Conservation (phyloP, 345 rosid species). For the Turnera subulata region DNA sequence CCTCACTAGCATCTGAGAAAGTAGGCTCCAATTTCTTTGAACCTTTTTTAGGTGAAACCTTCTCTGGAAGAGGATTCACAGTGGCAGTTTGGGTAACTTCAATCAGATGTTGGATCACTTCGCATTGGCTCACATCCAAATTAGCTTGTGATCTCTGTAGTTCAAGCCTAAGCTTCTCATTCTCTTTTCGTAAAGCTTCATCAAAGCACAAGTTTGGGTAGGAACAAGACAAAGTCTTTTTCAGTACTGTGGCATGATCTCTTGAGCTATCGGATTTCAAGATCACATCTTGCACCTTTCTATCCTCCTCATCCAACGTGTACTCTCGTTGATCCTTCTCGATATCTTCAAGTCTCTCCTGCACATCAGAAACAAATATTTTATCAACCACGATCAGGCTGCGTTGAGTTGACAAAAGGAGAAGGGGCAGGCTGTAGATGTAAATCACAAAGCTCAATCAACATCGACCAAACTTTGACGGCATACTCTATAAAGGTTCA, state of each 20-base stretch:
- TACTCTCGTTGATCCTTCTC: constrained; percentile 90
- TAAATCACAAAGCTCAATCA: too few relatives aligned
- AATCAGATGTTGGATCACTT: constrained; percentile 81
- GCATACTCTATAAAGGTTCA: too few relatives aligned
- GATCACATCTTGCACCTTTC: constrained; percentile 76
- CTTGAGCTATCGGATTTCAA: constrained; percentile 64
- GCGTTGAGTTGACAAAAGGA: too few relatives aligned
- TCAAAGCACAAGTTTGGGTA: constrained; percentile 82
- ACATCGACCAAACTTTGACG: too few relatives aligned
- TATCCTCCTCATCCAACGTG: constrained; percentile 87
- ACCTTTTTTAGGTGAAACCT: constrained; percentile 42
- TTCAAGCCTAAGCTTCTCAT: constrained; percentile 72
- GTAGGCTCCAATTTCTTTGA: constrained; percentile 48
- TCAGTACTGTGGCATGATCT: constrained; percentile 60
- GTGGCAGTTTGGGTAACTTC: constrained; percentile 76
- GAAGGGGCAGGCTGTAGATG: too few relatives aligned
- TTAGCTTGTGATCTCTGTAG: constrained; percentile 80
- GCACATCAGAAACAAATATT: constrained; percentile 7
- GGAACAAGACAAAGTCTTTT: constrained; percentile 81
- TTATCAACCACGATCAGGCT: too few relatives aligned
- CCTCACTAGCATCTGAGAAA: constrained; percentile 41
- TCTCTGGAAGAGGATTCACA: constrained; percentile 33
- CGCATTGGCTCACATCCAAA: constrained; percentile 77
- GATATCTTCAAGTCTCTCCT: constrained; percentile 86
- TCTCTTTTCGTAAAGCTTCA: constrained; percentile 75